These are phyloP conservation scores for Lophium mytilinum DNA, from an alignment of 495 filamentous ascomycete genomes.

Conservation along the genomic window DNA sequence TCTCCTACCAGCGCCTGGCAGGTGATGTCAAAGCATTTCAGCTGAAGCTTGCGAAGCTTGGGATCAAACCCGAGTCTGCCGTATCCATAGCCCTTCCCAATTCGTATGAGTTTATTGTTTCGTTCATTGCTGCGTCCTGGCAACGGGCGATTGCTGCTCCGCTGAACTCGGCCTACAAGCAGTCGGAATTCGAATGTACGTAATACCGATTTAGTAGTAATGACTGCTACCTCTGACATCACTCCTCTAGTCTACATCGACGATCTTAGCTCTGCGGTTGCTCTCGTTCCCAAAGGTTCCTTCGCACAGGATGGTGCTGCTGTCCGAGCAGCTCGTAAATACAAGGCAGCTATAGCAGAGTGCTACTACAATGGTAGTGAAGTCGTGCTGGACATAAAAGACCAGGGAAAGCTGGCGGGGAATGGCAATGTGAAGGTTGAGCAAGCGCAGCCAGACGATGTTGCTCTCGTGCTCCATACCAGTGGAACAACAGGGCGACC, in stretches of 20 bases:
- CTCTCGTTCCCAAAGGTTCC: constrained; percentile 62
- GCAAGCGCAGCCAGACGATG: constrained; percentile 46
- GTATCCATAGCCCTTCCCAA: constrained; percentile 73
- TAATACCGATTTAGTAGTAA: background rate
- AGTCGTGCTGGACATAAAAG: constrained; percentile 67
- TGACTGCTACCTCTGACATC: too few relatives aligned
- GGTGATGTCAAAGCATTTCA: constrained; percentile 58
- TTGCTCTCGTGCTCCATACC: constrained; percentile 59
- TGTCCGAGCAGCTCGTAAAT: constrained; percentile 64
- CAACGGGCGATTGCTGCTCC: constrained; percentile 75
- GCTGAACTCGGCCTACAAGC: constrained; percentile 75
- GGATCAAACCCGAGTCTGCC: constrained; percentile 53
- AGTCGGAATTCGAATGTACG: constrained; percentile 67
- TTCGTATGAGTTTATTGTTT: constrained; percentile 73
- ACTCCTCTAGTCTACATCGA: constrained; percentile 57
- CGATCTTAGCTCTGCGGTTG: constrained; percentile 66
- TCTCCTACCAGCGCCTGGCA: constrained; percentile 56
- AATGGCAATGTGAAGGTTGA: constrained; percentile 42
- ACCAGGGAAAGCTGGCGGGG: constrained; percentile 56
- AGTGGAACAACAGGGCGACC: constrained; percentile 76
- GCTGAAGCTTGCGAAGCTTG: constrained; percentile 60
- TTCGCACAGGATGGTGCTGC: constrained; percentile 54
- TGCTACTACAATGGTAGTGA: constrained; percentile 64
- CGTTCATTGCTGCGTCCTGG: constrained; percentile 68
- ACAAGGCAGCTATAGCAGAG: constrained; percentile 70